phyloP scores from a whole-genome alignment of 148 eudicot species.

The Silene conica region DNA sequence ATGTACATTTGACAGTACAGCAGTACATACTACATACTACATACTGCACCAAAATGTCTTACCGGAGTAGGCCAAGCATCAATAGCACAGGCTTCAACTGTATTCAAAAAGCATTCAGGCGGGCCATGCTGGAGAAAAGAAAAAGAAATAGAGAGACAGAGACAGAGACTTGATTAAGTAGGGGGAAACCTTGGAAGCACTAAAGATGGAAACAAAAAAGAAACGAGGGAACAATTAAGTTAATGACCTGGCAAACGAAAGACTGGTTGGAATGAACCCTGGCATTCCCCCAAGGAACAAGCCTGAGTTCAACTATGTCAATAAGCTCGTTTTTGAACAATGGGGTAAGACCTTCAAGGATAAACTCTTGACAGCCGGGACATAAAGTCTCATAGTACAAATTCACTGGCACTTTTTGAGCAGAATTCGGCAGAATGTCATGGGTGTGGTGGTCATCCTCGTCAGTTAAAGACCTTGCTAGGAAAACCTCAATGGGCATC shows the following conservation, averaged over 20 bases:
- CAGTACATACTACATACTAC: neutral
- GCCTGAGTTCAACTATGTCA: slow-evolving; percentile 46
- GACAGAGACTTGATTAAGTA: neutral
- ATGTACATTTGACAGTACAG: neutral
- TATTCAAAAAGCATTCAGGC: slow-evolving; percentile 64
- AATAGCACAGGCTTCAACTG: slow-evolving; percentile 84
- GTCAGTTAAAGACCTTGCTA: slow-evolving; percentile 3
- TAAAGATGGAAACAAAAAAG: neutral
- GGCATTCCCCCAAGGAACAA: slow-evolving; percentile 72
- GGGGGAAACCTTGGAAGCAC: neutral
- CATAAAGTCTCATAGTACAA: slow-evolving; percentile 56
- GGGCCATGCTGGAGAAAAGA: slow-evolving; percentile 66
- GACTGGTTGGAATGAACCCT: slow-evolving; percentile 30
- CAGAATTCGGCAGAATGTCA: slow-evolving; percentile 11
- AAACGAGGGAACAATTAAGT: neutral
- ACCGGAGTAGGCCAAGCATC: slow-evolving; percentile 76
- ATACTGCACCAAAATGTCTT: slow-evolving; percentile 14
- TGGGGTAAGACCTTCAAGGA: slow-evolving; percentile 33
- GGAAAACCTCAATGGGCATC: slow-evolving; percentile 14
- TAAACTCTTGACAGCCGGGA: slow-evolving; percentile 47
- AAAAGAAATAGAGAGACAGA: neutral
- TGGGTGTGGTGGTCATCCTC: neutral
- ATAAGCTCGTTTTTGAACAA: slow-evolving; percentile 44
- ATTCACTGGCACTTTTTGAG: slow-evolving; percentile 35
- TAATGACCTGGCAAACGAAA: slow-evolving; percentile 53